A percentile compares a stretch with the other conserved stretches of the same genome.
These are phyloP conservation scores for Amphichorda felina DNA, from an alignment of 2,329 filamentous ascomycete species.

Conservation along the genomic window DNA sequence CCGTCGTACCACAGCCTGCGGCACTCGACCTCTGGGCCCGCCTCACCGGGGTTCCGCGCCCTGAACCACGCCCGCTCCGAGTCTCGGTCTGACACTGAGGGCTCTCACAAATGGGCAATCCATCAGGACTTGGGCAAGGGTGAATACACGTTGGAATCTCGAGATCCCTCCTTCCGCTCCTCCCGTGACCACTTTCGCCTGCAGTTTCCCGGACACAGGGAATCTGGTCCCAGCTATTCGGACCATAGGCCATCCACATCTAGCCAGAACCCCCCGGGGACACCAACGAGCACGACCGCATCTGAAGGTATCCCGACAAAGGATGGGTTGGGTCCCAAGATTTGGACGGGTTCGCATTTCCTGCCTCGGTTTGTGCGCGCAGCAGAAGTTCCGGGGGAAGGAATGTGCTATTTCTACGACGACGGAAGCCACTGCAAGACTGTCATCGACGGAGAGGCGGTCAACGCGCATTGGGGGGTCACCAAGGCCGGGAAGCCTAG, in stretches of 20 bases:
- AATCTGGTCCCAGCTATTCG: conserved; percentile 12
- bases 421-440: conserved; percentile 75
- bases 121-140: conserved; percentile 25
- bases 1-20: conserved; percentile 14
- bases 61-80: conserved; percentile 22
- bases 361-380: conserved; percentile 53
- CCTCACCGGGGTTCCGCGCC: conserved; percentile 31
- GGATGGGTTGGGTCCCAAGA: conserved; percentile 53
- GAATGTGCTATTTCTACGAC: conserved; percentile 75
- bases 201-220: conserved; percentile 23
- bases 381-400: conserved; percentile 63
- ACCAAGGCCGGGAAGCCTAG: conserved; percentile 90
- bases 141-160: conserved; percentile 34
- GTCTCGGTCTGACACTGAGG: conserved; percentile 21
- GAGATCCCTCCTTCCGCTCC: conserved; percentile 21
- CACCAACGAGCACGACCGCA: conserved; percentile 13
- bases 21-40: conserved; percentile 27
- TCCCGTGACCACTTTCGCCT: conserved; percentile 21
- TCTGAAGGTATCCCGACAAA: conserved; percentile 37
- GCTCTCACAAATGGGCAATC: conserved; percentile 3
- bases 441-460: conserved; percentile 71
- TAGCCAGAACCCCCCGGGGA: conserved; percentile 14
- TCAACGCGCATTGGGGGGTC: conserved; percentile 87
- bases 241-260: conserved; percentile 13
- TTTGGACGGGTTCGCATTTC: conserved; percentile 58